These are phyloP conservation scores for Calonectria pteridis DNA, from an alignment of 2,329 filamentous ascomycete genomes.

Conservation along the genomic window DNA sequence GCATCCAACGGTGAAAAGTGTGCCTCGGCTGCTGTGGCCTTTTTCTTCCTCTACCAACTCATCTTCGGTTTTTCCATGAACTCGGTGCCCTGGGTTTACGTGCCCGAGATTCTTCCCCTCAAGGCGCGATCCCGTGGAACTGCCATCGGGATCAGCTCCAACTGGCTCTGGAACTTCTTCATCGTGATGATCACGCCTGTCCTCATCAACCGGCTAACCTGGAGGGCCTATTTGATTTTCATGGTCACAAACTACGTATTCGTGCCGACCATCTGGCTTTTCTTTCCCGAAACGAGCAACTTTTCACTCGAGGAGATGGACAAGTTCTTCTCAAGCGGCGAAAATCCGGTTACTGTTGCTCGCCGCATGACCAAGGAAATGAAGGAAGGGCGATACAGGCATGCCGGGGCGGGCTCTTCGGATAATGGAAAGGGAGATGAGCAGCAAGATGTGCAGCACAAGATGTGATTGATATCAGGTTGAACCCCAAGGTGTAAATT, in stretches of 20 bases:
- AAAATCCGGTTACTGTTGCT: constrained; percentile 22
- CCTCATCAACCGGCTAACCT: constrained; percentile 58
- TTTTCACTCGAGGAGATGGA: constrained; percentile 65
- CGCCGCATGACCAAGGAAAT: constrained; percentile 26
- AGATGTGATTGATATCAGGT: neutral
- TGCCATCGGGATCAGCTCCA: constrained; percentile 39
- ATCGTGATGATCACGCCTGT: constrained; percentile 66
- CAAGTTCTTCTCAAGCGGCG: constrained; percentile 36
- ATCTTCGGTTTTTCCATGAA: constrained; percentile 34
- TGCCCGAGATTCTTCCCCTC: constrained; percentile 32
- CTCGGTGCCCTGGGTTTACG: constrained; percentile 34
- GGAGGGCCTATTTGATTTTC: constrained; percentile 66
- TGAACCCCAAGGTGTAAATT: neutral
- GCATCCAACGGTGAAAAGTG: constrained; percentile 25
- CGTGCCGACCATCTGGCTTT: constrained; percentile 56
- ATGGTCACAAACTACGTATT: constrained; percentile 60
- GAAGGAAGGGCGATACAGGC: constrained; percentile 22
- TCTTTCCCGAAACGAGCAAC: constrained; percentile 66
- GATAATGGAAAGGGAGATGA: constrained; percentile 26
- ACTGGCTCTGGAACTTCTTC: constrained; percentile 54
- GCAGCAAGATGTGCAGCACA: constrained; percentile 11
- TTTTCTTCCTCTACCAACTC: constrained; percentile 33
- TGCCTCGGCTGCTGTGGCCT: constrained; percentile 28
- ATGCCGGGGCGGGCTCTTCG: constrained; percentile 19
- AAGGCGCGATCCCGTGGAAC: constrained; percentile 30